These are phyloP conservation scores for Chloromonas sp. DNA, from an alignment of 163 green algal genomes.

Conservation along the genomic window DNA sequence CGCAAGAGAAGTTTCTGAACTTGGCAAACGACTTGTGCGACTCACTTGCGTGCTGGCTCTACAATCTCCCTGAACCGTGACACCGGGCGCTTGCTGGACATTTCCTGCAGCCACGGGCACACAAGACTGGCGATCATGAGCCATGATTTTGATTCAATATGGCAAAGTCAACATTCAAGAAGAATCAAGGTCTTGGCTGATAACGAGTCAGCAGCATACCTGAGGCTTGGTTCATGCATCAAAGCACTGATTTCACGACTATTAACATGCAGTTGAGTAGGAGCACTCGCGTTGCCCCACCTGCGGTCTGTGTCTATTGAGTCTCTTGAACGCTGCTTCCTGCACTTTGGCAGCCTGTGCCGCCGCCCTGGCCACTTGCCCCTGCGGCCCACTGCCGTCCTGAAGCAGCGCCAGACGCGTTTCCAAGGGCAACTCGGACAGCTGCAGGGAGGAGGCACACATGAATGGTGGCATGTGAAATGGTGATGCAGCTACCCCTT, in stretches of 20 bases:
- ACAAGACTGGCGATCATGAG: neutral
- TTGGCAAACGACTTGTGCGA: too few relatives aligned
- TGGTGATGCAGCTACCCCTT: too few relatives aligned
- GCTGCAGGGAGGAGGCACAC: neutral
- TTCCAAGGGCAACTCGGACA: constrained; percentile 46
- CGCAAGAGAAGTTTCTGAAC: too few relatives aligned
- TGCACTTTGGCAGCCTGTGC: neutral
- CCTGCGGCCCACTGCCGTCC: constrained; percentile 23
- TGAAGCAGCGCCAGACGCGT: constrained; percentile 17
- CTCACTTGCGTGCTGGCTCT: constrained; percentile 39
- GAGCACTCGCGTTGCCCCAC: neutral
- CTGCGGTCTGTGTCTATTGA: constrained; percentile 63
- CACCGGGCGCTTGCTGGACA: constrained; percentile 68
- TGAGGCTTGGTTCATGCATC: too few relatives aligned
- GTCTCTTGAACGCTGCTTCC: constrained; percentile 38
- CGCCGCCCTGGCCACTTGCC: constrained; percentile 19
- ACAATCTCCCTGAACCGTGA: constrained; percentile 62
- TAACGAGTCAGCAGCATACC: too few relatives aligned
- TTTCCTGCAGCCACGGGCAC: constrained; percentile 30
- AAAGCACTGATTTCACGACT: too few relatives aligned
- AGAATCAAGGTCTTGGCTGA: neutral
- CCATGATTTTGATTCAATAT: neutral
- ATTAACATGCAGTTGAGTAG: neutral
- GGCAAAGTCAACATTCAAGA: neutral
- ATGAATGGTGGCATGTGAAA: too few relatives aligned